Evolutionary conservation across 2,329 filamentous ascomycete genomes (phyloP).

Genomic region (Tolypocladium inflatum): DNA sequence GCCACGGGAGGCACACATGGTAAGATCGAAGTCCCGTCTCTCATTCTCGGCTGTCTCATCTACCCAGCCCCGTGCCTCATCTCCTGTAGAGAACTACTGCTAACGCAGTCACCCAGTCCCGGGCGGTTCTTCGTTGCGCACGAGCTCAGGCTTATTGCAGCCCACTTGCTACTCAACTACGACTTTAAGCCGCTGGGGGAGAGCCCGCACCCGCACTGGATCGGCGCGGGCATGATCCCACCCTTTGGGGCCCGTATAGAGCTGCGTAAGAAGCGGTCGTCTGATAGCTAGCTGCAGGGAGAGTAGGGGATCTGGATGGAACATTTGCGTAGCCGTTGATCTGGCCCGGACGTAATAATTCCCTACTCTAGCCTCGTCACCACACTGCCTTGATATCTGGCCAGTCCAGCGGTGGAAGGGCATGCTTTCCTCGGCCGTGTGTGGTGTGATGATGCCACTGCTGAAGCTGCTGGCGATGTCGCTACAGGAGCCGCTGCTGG

Average conservation of each 20-base stretch:
- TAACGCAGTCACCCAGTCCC: slow-evolving; percentile 19
- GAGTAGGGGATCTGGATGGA: not conserved
- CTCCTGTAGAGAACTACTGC: not conserved
- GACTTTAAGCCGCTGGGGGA: slow-evolving; percentile 34
- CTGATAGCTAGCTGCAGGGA: not conserved
- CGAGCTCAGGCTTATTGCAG: slow-evolving; percentile 44
- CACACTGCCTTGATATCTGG: too few relatives aligned
- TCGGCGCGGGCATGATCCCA: slow-evolving; percentile 31
- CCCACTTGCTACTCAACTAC: slow-evolving; percentile 40
- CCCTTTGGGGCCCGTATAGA: slow-evolving; percentile 15
- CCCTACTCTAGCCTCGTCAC: too few relatives aligned
- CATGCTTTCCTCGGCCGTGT: too few relatives aligned
- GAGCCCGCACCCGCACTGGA: slow-evolving; percentile 30
- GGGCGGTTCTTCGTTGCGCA: slow-evolving; percentile 47
- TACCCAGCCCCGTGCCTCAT: not conserved
- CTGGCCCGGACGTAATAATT: too few relatives aligned
- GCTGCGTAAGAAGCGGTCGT: slow-evolving; percentile 7
- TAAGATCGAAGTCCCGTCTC: slow-evolving; percentile 9
- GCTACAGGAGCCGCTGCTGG: too few relatives aligned
- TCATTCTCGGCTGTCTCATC: not conserved
- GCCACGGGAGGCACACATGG: slow-evolving; percentile 45
- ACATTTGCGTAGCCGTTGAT: not conserved
- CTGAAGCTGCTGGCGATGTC: too few relatives aligned
- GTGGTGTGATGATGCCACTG: too few relatives aligned
- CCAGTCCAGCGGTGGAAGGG: too few relatives aligned